A percentile compares a stretch with the other conserved stretches of the same genome.
These are phyloP conservation scores for Camelina hispida DNA, from an alignment of 345 rosid genomes.

Conservation along the genomic window DNA sequence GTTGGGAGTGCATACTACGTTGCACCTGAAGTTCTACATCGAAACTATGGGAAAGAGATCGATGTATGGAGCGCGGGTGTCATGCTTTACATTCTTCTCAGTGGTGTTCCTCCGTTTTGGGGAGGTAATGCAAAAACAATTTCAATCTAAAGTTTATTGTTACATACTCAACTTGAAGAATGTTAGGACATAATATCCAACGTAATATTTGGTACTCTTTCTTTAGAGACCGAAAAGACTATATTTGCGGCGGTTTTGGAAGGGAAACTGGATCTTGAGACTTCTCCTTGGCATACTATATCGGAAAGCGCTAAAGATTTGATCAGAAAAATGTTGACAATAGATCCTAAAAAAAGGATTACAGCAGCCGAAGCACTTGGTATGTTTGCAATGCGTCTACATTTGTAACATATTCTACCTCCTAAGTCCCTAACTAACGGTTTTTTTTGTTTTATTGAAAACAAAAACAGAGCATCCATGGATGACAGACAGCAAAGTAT, in stretches of 20 bases:
- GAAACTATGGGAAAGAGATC: conserved; percentile 81
- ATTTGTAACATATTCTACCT: conserved; percentile 2
- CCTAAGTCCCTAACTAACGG: neutral
- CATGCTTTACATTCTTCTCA: conserved; percentile 89
- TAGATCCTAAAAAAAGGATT: conserved; percentile 73
- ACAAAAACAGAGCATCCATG: conserved; percentile 78
- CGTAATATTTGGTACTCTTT: neutral
- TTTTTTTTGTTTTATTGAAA: neutral
- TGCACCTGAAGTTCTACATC: conserved; percentile 86
- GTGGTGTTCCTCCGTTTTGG: conserved; percentile 95
- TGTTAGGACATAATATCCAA: too few relatives aligned
- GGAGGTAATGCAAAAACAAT: conserved; percentile 60
- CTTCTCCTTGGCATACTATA: conserved; percentile 79
- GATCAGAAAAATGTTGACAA: conserved; percentile 64
- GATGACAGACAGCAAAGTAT: conserved; percentile 62
- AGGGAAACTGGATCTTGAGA: conserved; percentile 69
- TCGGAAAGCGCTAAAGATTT: conserved; percentile 82
- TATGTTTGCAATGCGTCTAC: conserved; percentile 36
- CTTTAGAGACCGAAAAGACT: conserved; percentile 71
- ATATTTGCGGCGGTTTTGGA: conserved; percentile 58
- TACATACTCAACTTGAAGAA: neutral
- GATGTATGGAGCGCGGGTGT: conserved; percentile 97
- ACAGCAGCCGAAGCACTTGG: conserved; percentile 81
- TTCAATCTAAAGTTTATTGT: neutral
- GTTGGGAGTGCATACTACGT: conserved; percentile 91